Evolutionary conservation across 108 stramenopile species (phyloP).

Genomic region (Skeletonema costatum): DNA sequence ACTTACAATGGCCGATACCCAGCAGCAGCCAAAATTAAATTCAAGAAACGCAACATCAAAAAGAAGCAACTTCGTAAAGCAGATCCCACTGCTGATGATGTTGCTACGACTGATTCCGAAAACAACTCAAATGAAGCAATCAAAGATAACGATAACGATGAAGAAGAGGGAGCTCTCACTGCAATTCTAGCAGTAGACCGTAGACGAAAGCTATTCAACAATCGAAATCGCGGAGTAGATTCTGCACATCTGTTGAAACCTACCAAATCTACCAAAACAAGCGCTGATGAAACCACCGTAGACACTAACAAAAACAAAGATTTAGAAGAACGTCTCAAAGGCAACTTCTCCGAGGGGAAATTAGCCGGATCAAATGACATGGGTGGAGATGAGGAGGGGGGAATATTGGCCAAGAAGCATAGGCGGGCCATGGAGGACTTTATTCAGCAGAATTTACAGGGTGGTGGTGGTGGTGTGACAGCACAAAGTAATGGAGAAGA

Average conservation of each 20-base stretch:
- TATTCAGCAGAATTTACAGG: constrained; percentile 37
- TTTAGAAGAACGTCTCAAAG: constrained; percentile 48
- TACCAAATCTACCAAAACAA: neutral
- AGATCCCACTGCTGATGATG: neutral
- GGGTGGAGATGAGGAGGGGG: constrained; percentile 49
- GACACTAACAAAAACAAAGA: constrained; percentile 18
- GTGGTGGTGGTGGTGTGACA: neutral
- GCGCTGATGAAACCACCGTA: neutral
- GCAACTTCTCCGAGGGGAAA: constrained; percentile 41
- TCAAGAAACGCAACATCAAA: constrained; percentile 41
- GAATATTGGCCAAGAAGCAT: constrained; percentile 57
- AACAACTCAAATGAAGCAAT: constrained; percentile 2
- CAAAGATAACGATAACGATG: neutral
- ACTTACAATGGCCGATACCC: neutral
- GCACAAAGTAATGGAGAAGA: constrained; percentile 3
- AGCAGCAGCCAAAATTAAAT: constrained; percentile 27
- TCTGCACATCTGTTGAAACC: constrained; percentile 15
- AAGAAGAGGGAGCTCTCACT: constrained; percentile 21
- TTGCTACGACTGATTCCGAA: neutral
- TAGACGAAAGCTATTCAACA: constrained; percentile 24
- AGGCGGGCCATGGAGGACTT: constrained; percentile 55
- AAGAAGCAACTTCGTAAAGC: constrained; percentile 33
- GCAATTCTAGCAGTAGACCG: constrained; percentile 36
- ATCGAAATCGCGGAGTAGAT: constrained; percentile 40
- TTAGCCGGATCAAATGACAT: constrained; percentile 45